phyloP scores from a whole-genome alignment of 202 grass and related monocot species.

The Panicum virgatum region DNA sequence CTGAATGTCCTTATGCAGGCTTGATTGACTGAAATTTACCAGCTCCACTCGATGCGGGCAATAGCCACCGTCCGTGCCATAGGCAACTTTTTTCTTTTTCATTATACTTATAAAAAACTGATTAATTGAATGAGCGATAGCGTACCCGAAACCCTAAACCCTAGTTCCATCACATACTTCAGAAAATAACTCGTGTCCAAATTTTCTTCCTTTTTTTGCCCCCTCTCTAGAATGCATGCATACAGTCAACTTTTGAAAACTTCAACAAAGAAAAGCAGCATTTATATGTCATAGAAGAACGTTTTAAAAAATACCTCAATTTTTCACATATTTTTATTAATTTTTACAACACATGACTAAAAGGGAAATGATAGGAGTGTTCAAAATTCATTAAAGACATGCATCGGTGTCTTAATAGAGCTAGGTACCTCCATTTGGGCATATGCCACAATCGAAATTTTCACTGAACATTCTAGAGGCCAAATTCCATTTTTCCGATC shows the following conservation, averaged over 20 bases:
- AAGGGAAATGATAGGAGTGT: not conserved
- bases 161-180: not conserved
- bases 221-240: not conserved
- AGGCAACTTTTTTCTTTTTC: not conserved
- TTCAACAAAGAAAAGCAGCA: not conserved
- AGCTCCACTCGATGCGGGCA: not conserved
- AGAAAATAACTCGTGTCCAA: not conserved
- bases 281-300: not conserved
- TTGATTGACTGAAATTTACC: constrained; percentile 36
- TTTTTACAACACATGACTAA: not conserved
- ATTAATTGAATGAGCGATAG: not conserved
- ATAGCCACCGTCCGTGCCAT: not conserved
- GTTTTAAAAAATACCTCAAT: not conserved
- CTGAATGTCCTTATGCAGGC: constrained; percentile 1
- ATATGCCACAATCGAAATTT: constrained; percentile 46
- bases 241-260: not conserved
- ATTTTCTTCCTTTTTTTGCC: too few species aligned
- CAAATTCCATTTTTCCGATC: constrained; percentile 38
- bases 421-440: constrained; percentile 47
- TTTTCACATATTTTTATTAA: not conserved
- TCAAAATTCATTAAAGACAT: not conserved
- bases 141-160: not conserved
- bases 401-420: not conserved
- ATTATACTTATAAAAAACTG: too few species aligned
- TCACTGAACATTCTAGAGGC: constrained; percentile 43